phyloP scores from a whole-genome alignment of 169 alveolate species.

The Eimeria necatrix region DNA sequence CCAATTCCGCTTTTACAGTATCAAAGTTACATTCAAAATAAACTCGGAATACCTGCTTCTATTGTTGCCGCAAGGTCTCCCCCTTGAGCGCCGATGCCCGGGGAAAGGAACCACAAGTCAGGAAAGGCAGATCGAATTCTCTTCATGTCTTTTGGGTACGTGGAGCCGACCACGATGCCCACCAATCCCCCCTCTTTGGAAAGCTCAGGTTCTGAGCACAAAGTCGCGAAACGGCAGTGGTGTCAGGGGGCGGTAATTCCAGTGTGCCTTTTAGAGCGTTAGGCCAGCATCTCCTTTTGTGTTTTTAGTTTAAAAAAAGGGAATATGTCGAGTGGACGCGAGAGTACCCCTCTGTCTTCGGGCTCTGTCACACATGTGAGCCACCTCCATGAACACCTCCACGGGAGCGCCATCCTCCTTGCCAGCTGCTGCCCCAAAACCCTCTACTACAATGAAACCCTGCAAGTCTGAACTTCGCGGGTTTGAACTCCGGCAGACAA shows the following conservation, averaged over 20 bases:
- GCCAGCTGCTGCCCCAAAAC: not conserved
- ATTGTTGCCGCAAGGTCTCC: constrained; percentile 84
- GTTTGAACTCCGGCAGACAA: constrained; percentile 84
- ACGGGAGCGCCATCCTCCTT: not conserved
- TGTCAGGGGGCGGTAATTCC: no score
- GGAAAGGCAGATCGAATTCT: constrained; percentile 81
- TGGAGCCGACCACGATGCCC: constrained; percentile 86
- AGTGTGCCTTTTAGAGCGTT: no score
- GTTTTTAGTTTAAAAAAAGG: no score
- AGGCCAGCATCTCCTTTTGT: no score
- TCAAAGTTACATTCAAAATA: no score
- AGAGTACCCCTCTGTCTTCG: not conserved
- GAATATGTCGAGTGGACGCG: no score
- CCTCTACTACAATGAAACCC: constrained; percentile 62
- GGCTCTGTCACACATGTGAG: constrained; percentile 69
- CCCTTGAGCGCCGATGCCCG: constrained; percentile 88
- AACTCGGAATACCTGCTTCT: constrained; percentile 64
- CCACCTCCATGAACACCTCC: constrained; percentile 79
- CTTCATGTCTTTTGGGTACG: constrained; percentile 84
- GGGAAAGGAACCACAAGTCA: constrained; percentile 84
- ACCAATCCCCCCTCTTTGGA: constrained; percentile 73
- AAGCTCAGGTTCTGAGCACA: constrained; percentile 33
- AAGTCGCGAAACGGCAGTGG: not conserved
- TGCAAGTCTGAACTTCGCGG: constrained; percentile 83
- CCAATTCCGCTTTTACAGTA: no score